Conservation (phyloP, 768 basidiomycete species). For the Tylopilus sp. region DNA sequence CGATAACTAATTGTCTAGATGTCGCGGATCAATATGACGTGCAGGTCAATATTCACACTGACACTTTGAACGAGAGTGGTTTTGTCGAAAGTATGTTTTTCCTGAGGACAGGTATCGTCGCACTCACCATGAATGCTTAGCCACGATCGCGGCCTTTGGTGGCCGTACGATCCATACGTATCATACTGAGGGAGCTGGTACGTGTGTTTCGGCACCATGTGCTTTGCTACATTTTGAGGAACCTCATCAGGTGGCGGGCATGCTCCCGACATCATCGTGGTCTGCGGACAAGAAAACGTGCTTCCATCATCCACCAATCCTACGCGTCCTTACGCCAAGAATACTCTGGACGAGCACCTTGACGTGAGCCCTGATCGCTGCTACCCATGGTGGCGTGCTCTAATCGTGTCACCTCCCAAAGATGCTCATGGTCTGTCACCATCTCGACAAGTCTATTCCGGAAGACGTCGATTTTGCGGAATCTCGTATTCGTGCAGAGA, state of each 20-base stretch:
- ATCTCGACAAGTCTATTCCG: conserved; percentile 84
- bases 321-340: conserved; percentile 85
- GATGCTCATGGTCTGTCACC: conserved; percentile 99
- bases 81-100: conserved; percentile 80
- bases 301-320: conserved; percentile 97
- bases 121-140: conserved; percentile 35
- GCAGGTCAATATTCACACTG: conserved; percentile 93
- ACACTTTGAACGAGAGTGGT: conserved; percentile 95
- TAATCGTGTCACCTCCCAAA: conserved; percentile 31
- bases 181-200: conserved; percentile 93
- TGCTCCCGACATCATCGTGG: conserved; percentile 98
- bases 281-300: conserved; percentile 85
- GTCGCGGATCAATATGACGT: conserved; percentile 92
- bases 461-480: conserved; percentile 97
- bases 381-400: not conserved
- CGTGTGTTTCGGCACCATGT: not conserved
- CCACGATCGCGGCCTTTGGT: conserved; percentile 86
- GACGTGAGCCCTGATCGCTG: conserved; percentile 59
- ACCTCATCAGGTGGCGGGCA: conserved; percentile 74
- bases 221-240: not conserved
- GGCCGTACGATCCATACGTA: conserved; percentile 94
- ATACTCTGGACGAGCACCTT: conserved; percentile 95
- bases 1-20: conserved; percentile 71
- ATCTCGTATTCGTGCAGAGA: conserved; percentile 94
- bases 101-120: not conserved